Evolutionary conservation across 2,329 filamentous ascomycete species (phyloP), one percentile per base, ranked within the genome.

Genomic region (Fusarium solani-melongenae): DNA sequence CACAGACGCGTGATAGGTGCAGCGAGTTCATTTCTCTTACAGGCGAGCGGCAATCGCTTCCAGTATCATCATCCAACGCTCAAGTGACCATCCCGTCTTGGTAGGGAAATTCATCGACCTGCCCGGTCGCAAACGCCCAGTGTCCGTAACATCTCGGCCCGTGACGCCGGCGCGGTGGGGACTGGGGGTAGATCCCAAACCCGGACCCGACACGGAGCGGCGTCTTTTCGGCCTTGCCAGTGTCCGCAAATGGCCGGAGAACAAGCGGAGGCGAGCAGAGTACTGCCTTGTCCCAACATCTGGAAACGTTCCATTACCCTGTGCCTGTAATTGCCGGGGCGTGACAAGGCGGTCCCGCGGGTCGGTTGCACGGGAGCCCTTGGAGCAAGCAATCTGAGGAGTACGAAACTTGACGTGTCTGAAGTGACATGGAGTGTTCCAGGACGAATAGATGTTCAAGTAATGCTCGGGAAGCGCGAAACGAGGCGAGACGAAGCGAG

Each of bases 271-370:
- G 71, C 57, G 60, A 74, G 57, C 36, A 51, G 24, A 39, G 17
- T 29, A 31, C 22, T 31, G 34, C 46, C 63, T 70, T 66, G 70
- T 76, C 72, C 72, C 59, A 76, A 59, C 62, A 67, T 69, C 75
- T 77, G 69, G 75, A 73, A 77, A 67, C 70, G 69, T 77, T 73
- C 75, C 66, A 73, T 73, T 41, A 33, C 60, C 67, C 57, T 44
- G 63, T 67, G 67, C 49, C 64, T 49, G 63, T 51, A 75, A 68
- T 66, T 76, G 66, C 71, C 67, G 71, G 60, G 62, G 71, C 53
- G 44, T 69, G 64, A 72, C 67, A 63, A 53, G 29, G 57, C 17
- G 12, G 61, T 68, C 38, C 61, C 55, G 44, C 58, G 36, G 24
- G 61, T 14, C 36, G 27, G 71, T 72, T 44, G 10, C 64, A 74